Conservation (phyloP, 257 asterid genomes). For the Coffea canephora region DNA sequence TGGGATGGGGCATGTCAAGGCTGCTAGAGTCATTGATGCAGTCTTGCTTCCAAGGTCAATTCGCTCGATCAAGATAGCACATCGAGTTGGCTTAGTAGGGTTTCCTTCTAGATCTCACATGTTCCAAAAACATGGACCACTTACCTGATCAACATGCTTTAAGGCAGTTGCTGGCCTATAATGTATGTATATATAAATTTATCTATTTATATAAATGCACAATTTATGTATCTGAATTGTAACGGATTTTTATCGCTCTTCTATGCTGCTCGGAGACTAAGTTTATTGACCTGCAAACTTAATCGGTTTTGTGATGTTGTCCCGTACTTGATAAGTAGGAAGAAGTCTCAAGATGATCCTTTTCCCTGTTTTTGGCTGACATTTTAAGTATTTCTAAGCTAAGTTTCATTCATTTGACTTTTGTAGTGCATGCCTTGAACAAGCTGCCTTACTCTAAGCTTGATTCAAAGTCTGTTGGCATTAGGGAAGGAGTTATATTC, state of each 20-base stretch:
- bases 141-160: no score
- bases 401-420: constrained; percentile 21
- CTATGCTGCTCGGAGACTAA: no score
- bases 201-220: neutral
- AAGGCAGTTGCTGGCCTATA: no score
- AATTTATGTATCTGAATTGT: neutral
- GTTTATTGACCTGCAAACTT: neutral
- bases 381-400: neutral
- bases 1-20: no score
- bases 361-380: neutral
- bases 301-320: neutral
- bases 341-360: neutral
- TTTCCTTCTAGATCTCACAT: no score
- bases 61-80: no score
- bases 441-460: constrained; percentile 98
- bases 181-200: no score
- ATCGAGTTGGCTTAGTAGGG: no score
- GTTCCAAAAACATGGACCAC: no score
- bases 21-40: no score
- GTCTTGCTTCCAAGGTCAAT: no score
- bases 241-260: neutral
- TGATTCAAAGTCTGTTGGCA: constrained; percentile 80
- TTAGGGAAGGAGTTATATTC: constrained; percentile 92
- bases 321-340: neutral
- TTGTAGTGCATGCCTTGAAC: constrained; percentile 94